Evolutionary conservation across 768 basidiomycete species (phyloP), one percentile per base, ranked within the genome.

Genomic region (Tulasnella sp.): DNA sequence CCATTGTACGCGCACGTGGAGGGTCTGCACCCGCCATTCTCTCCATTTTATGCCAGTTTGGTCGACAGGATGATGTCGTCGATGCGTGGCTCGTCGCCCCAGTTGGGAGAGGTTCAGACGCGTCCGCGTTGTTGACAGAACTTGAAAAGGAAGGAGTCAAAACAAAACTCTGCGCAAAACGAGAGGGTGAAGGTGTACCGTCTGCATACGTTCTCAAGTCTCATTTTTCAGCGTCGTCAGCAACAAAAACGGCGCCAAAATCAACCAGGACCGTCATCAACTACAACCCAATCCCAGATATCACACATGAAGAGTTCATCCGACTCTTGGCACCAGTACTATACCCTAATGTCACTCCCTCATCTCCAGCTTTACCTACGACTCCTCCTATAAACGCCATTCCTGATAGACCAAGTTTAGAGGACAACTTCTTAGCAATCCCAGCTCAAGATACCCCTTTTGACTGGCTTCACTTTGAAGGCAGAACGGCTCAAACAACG

Each of bases 381-480:
- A 5, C n/a, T n/a, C 5, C 39, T n/a, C n/a, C n/a, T 16, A 40
- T 40, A 25, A n/a, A 5, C 10, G 39, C 5, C 5, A 25, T n/a
- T 40, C 39, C 45, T 33, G 31, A 31, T 12, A 27, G 22, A 5
- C 24, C n/a, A n/a, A n/a, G 27, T 3, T 29, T 31, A 34, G 40
- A 32, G 29, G 41, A 42, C 5, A 32, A 43, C 6, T 24, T 32
- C 4, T 13, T 41, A 19, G 41, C 28, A 3, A 31, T 47, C 12
- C 45, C 24, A 22, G 20, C 42, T 22, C 45, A 45, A 15, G 42
- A 45, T 12, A 50, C 85, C 0, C 87, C 85, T 0, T 83, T 89
- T 47, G 83, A 89, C 57, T 87, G 86, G 83, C 65, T 90, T 5
- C 85, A 89, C 59, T 83, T 90, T 54, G 86, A 89, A 58, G 86